Conservation (phyloP, 352 stramenopile species). For the Paralagenidium karlingii region DNA sequence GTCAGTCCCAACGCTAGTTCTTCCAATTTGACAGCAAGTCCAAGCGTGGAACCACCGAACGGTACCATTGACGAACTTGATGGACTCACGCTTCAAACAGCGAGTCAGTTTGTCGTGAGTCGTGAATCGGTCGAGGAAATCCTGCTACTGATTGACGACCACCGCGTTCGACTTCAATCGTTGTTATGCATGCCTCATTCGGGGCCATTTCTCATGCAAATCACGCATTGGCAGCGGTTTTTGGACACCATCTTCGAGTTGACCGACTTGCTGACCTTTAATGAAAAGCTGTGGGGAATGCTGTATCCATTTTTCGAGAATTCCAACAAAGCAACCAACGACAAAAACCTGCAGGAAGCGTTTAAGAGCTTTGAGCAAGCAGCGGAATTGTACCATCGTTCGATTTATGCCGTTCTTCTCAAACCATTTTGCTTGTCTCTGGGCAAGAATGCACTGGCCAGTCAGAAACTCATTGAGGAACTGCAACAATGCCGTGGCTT, state of each 20-base stretch:
- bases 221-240: conserved; percentile 34
- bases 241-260: conserved; percentile 19
- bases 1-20: too few species aligned
- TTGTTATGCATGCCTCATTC: conserved; percentile 32
- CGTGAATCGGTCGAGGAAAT: conserved; percentile 27
- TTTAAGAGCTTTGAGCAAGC: conserved; percentile 24
- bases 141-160: conserved; percentile 40
- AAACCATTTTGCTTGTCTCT: too few species aligned
- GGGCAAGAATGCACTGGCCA: too few species aligned
- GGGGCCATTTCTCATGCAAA: conserved; percentile 24
- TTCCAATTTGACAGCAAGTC: too few species aligned
- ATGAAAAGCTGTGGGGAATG: conserved; percentile 33
- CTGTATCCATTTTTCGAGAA: conserved; percentile 30
- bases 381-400: conserved; percentile 28
- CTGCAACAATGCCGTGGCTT: conserved; percentile 22
- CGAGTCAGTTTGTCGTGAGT: too few species aligned
- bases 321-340: conserved; percentile 27
- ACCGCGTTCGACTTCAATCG: conserved; percentile 31
- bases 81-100: too few species aligned
- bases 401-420: too few species aligned
- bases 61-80: too few species aligned
- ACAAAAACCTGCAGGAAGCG: too few species aligned
- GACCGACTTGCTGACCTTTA: conserved; percentile 18
- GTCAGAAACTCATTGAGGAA: conserved; percentile 17
- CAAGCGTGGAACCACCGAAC: too few species aligned